These are phyloP conservation scores for Choiromyces venosus DNA, from an alignment of 495 filamentous ascomycete species.

Conservation along the genomic window DNA sequence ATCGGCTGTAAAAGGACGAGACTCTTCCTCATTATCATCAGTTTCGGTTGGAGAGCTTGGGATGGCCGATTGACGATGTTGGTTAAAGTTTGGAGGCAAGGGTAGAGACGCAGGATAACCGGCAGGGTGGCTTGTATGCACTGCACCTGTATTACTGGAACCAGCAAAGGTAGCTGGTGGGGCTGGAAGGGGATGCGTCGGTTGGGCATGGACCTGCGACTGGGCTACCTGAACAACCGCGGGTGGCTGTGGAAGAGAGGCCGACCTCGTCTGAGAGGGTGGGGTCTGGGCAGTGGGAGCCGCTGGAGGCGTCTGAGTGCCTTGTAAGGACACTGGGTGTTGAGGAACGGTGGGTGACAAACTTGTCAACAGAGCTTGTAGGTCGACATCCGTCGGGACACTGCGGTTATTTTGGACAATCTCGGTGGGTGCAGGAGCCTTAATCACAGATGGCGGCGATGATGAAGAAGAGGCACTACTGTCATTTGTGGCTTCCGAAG, in stretches of 20 bases:
- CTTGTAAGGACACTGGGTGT: slow-evolving; percentile 30
- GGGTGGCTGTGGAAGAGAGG: slow-evolving; percentile 41
- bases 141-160: slow-evolving; percentile 31
- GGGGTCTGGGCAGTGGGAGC: slow-evolving; percentile 28
- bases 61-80: slow-evolving; percentile 32
- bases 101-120: slow-evolving; percentile 40
- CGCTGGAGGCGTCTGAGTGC: slow-evolving; percentile 24
- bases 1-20: slow-evolving; percentile 40
- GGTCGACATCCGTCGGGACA: slow-evolving; percentile 41
- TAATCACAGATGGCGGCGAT: slow-evolving; percentile 35
- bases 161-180: slow-evolving; percentile 38
- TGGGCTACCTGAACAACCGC: slow-evolving; percentile 13
- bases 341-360: slow-evolving; percentile 38
- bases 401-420: slow-evolving; percentile 34
- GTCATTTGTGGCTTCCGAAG: slow-evolving; percentile 39
- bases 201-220: slow-evolving; percentile 35
- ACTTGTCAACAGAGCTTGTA: slow-evolving; percentile 43
- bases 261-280: slow-evolving; percentile 35
- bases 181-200: slow-evolving; percentile 35
- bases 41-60: slow-evolving; percentile 33
- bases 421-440: slow-evolving; percentile 26
- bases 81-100: slow-evolving; percentile 40
- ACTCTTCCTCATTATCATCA: slow-evolving; percentile 38
- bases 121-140: slow-evolving; percentile 32
- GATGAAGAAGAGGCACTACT: slow-evolving; percentile 35